Evolutionary conservation across 1,284 basidiomycete species (phyloP).

Genomic region (Cutaneotrichosporon sp.): DNA sequence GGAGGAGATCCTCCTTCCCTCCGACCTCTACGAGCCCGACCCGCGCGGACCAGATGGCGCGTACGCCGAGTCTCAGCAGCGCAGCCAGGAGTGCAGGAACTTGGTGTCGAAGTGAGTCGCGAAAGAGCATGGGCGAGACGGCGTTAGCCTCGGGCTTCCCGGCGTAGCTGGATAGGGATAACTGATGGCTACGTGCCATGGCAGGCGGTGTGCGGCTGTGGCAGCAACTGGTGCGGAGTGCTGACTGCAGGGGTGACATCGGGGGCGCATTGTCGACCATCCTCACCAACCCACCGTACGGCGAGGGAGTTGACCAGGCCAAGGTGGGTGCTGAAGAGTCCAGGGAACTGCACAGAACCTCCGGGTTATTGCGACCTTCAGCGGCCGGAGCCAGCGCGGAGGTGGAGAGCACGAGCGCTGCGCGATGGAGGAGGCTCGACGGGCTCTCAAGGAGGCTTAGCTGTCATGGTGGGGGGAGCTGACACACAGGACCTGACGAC

Average conservation of each 20-base stretch:
- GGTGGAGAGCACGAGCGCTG: too few relatives aligned
- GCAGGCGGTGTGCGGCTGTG: too few relatives aligned
- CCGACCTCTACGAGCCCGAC: conserved; percentile 84
- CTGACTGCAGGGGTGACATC: conserved; percentile 65
- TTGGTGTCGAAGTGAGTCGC: conserved; percentile 68
- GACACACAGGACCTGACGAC: conserved; percentile 68
- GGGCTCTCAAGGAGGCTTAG: too few relatives aligned
- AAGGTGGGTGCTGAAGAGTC: conserved; percentile 62
- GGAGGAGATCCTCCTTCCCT: conserved; percentile 82
- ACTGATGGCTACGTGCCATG: background rate
- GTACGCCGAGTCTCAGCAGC: conserved; percentile 72
- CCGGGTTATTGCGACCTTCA: too few relatives aligned
- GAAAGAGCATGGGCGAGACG: background rate
- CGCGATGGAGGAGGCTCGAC: too few relatives aligned
- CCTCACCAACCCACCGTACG: conserved; percentile 78
- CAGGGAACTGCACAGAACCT: too few relatives aligned
- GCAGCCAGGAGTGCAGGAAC: conserved; percentile 70
- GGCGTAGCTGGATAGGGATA: background rate
- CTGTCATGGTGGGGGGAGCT: background rate
- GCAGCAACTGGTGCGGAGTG: background rate
- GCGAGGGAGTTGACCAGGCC: conserved; percentile 79
- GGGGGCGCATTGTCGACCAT: conserved; percentile 68
- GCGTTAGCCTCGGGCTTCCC: too few relatives aligned
- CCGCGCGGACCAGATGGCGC: conserved; percentile 75
- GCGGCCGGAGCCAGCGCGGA: background rate